phyloP scores from a whole-genome alignment of 1,139 yeast species.

The Candida buenavistaensis region DNA sequence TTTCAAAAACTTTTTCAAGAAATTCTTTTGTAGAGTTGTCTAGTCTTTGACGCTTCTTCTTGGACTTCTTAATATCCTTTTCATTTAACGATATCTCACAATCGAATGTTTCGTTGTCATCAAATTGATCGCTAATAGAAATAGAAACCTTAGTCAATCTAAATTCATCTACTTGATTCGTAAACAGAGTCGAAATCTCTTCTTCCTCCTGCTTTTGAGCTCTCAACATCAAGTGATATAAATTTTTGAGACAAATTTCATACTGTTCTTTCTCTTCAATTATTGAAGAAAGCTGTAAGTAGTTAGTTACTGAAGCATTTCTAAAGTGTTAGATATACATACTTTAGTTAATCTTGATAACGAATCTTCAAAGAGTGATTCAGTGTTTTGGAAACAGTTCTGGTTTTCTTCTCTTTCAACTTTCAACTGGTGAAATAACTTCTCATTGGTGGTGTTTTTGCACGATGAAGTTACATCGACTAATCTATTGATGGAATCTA shows the following conservation, averaged over 20 bases:
- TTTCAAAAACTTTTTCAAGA: slow-evolving; percentile 16
- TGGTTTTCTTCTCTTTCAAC: neutral
- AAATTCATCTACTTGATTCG: slow-evolving; percentile 6
- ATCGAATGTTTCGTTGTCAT: neutral
- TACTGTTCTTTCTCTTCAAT: slow-evolving; percentile 3
- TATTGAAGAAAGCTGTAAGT: slow-evolving; percentile 3
- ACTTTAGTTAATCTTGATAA: slow-evolving; percentile 12
- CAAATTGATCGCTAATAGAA: slow-evolving; percentile 6
- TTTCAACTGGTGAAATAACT: slow-evolving; percentile 1
- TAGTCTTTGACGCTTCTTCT: slow-evolving; percentile 9
- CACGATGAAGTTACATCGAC: slow-evolving; percentile 7
- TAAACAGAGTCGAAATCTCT: neutral
- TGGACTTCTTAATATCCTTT: slow-evolving; percentile 1
- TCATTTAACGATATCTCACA: neutral
- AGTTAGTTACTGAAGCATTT: neutral
- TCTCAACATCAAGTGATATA: slow-evolving; percentile 8
- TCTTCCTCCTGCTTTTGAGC: slow-evolving; percentile 5
- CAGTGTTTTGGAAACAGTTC: neutral
- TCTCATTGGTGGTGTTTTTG: slow-evolving; percentile 3
- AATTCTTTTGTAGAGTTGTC: slow-evolving; percentile 9
- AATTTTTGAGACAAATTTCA: slow-evolving; percentile 8
- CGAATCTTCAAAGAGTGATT: slow-evolving; percentile 4
- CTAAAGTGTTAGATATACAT: slow-evolving; percentile 3
- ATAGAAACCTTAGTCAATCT: slow-evolving; percentile 8
- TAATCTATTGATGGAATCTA: slow-evolving; percentile 3